Evolutionary conservation across 176 grass and related monocot species (phyloP).

Genomic region (Urochloa ruziziensis): DNA sequence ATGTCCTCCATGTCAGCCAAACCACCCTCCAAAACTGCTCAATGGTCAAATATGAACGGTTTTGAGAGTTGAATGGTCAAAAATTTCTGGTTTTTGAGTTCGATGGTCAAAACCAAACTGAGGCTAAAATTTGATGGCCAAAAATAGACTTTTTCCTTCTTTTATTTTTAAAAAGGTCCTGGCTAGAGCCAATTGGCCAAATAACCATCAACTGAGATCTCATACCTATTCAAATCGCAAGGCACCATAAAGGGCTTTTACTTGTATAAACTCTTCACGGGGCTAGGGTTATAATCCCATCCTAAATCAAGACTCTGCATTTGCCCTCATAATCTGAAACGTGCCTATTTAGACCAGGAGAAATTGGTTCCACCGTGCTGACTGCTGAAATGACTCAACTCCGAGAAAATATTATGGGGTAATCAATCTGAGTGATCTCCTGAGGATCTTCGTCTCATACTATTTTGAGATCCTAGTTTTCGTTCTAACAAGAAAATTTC

Average conservation of each 20-base stretch:
- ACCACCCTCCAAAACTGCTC: too few species aligned
- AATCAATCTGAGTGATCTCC: not conserved
- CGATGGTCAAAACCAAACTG: too few species aligned
- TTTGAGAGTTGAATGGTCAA: too few species aligned
- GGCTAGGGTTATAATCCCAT: not conserved
- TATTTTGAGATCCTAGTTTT: not conserved
- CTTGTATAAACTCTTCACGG: not conserved
- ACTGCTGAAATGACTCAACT: not conserved
- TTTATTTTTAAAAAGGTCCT: too few species aligned
- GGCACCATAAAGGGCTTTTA: not conserved
- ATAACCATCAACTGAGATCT: conserved; percentile 1
- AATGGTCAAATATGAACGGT: too few species aligned
- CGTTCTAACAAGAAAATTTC: not conserved
- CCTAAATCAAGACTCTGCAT: conserved; percentile 1
- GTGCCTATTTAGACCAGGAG: not conserved
- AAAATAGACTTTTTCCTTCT: too few species aligned
- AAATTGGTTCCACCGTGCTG: not conserved
- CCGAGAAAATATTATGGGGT: conserved; percentile 6
- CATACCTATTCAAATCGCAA: not conserved
- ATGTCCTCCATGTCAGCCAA: too few species aligned
- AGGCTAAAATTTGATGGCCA: too few species aligned
- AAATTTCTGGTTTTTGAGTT: too few species aligned
- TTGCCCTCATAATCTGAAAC: not conserved
- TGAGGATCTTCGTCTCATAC: not conserved
- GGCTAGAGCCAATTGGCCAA: not conserved